Base-by-base conservation (phyloP, 1,284 basidiomycete species). In the Microbotryomycetes sp. region DNA sequence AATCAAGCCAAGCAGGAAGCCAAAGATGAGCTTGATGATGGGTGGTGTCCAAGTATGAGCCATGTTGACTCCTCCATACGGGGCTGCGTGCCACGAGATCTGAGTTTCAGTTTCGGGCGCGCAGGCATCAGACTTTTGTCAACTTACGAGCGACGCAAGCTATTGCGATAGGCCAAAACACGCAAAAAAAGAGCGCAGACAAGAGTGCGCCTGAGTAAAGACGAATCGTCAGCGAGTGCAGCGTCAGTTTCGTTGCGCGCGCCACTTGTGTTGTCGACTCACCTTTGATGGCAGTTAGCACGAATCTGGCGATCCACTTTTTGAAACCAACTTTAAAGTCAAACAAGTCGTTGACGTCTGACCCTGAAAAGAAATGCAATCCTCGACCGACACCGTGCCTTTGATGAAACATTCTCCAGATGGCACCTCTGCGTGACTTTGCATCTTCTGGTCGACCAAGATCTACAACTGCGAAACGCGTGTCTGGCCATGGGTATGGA, bases 101-200 rank as follows among this genome's bases (percentile, higher is more conserved):
- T 23, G 11, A 51, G 45, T 21, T 4, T 24, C 16, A 7, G 7
- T 4, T 9, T n/a, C 23, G 18, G n/a, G 15, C 11, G 27, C 5
- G 21, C 2, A 35, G 24, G 21, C 23, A 23, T 4, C 24, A n/a
- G 23, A 23, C 49, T 26, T 35, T 9, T 4, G 23, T 15, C n/a
- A 11, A 21, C 68, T 59, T 24, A 70, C 69, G 71, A 18, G 71
- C 68, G 26, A 76, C 69, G 51, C 73, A 64, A 23, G 70, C 70
- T 35, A 77, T 76, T 5, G 72, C 70, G 27, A 72, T 68, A 7
- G 72, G 72, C 76, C 76, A 77, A 61, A 74, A 72, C 48, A 75
- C 55, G 16, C 73, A 67, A 62, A 76, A 77, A 70, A 73, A 77
- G 24, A 77, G 57, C 0, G 75, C 71, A 4, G 74, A 73, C 5